Evolutionary conservation across 805 yeast genomes (phyloP), one percentile per base, ranked within the genome.

Genomic region (Danielozyma ontarioensis): DNA sequence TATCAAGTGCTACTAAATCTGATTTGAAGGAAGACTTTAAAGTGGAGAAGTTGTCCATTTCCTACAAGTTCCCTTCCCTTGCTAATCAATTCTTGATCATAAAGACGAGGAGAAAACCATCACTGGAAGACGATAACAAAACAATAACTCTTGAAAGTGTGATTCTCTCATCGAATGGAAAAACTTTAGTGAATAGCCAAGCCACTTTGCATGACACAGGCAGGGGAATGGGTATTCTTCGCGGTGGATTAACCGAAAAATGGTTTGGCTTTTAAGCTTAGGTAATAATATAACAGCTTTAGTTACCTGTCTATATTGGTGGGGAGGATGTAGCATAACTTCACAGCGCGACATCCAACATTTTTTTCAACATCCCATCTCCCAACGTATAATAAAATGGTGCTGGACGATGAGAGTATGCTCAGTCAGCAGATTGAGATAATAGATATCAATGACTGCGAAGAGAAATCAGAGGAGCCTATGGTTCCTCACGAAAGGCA

Each of bases 31-130:
- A 69, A 29, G 50, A 50, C 25, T 51, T 45, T 31, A 51, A 53
- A 15, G 77, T 80, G 3, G 68, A 70, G 24, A 53, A 59, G 16
- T 53, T 78, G 29, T 59, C 69, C 6, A 48, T 80, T 11, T 63
- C 65, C 27, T 88, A 88, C 57, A 73, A 66, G 37, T 64, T 69
- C 39, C 96, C 96, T 7, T 79, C 95, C 0, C 55, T 83, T 33
- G 88, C 90, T 11, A 80, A 86, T 50, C 87, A 78, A 40, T 84
- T 87, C 46, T 68, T 87, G 25, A 70, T 83, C 3, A 67, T 88
- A 13, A 77, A 72, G 46, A 74, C 87, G 0, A 46, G 35, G 14
- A 42, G 40, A 23, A 55, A 69, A 14, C 56, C 65, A 14, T 42
- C 35, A 5, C 35, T 45, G 17, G 41, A 35, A 2, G 63, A 62